Conservation (phyloP, 352 stramenopile genomes). For the Pythium aristosporum region DNA sequence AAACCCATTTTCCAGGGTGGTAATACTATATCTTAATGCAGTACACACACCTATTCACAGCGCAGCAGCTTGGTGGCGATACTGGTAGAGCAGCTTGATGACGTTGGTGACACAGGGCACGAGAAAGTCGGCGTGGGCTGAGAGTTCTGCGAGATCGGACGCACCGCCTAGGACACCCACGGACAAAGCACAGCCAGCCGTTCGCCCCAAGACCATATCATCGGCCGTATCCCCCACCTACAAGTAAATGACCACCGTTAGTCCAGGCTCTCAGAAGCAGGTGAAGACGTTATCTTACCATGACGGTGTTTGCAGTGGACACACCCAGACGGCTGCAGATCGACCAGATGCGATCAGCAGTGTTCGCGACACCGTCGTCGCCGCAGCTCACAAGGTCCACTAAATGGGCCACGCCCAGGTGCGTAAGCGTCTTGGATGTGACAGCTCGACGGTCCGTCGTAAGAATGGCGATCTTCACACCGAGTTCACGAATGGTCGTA, state of each 20-base stretch:
- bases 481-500: slow-evolving; percentile 29
- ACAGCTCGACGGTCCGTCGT: slow-evolving; percentile 44
- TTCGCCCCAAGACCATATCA: slow-evolving; percentile 39
- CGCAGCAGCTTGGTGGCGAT: slow-evolving; percentile 21
- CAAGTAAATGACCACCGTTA: not conserved
- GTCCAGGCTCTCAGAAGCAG: not conserved
- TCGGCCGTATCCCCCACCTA: slow-evolving; percentile 49
- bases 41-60: not conserved
- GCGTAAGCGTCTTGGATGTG: slow-evolving; percentile 33
- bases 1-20: slow-evolving; percentile 4
- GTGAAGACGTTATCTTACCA: slow-evolving; percentile 23
- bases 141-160: slow-evolving; percentile 38
- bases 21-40: not conserved
- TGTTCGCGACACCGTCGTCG: slow-evolving; percentile 37
- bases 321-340: slow-evolving; percentile 42
- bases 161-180: slow-evolving; percentile 49
- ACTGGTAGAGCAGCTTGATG: slow-evolving; percentile 44
- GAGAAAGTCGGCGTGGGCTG: slow-evolving; percentile 45
- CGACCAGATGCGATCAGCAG: slow-evolving; percentile 39
- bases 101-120: slow-evolving; percentile 47
- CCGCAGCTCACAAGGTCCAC: slow-evolving; percentile 51
- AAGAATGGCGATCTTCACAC: slow-evolving; percentile 50
- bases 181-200: slow-evolving; percentile 36
- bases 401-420: slow-evolving; percentile 32
- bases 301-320: slow-evolving; percentile 38